Evolutionary conservation across 2,329 filamentous ascomycete species (phyloP), one percentile per base, ranked within the genome.

Genomic region (Penicillium capsulatum): DNA sequence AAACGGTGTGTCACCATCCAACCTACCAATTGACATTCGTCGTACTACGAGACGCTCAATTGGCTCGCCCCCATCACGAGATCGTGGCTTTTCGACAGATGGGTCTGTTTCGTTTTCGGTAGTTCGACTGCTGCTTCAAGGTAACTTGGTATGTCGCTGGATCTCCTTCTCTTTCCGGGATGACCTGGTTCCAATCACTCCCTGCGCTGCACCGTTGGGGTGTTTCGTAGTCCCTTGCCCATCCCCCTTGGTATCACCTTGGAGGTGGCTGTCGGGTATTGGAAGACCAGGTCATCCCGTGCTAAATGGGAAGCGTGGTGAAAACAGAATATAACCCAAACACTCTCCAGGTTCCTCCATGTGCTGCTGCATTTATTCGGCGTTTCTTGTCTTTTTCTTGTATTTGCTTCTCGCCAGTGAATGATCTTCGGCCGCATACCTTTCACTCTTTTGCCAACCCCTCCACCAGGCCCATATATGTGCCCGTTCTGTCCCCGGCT

Each of bases 311-410:
- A 31, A 41, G 20, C 28, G 33, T 32, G 42, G 15, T 34, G 24
- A 38, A 36, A 42, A 48, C 53, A 51, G 53, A 48, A 36, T 45
- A 42, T 31, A 16, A 8, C n/a, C n/a, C n/a, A n/a, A n/a, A n/a
- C n/a, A 34, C 15, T 36, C 16, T 19, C 26, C 34, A 14, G 30
- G 17, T 36, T n/a, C 20, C 16, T 22, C 29, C 16, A 20, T 31
- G 36, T 43, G 27, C 15, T 38, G 24, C 28, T n/a, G n/a, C n/a
- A n/a, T n/a, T n/a, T n/a, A n/a, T n/a, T n/a, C n/a, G n/a, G n/a
- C n/a, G n/a, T n/a, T n/a, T 44, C 30, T 11, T 13, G 22, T 28
- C 36, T 35, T 34, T 15, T 33, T 22, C 30, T 30, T 31, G 34
- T 27, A 17, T 17, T 19, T 29, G 20, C 31, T 24, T 13, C 19